Percentiles rank a stretch among this genome's conserved stretches.
Evolutionary conservation across 176 grass and related monocot genomes (phyloP).

Genomic region (Cenchrus americanus): DNA sequence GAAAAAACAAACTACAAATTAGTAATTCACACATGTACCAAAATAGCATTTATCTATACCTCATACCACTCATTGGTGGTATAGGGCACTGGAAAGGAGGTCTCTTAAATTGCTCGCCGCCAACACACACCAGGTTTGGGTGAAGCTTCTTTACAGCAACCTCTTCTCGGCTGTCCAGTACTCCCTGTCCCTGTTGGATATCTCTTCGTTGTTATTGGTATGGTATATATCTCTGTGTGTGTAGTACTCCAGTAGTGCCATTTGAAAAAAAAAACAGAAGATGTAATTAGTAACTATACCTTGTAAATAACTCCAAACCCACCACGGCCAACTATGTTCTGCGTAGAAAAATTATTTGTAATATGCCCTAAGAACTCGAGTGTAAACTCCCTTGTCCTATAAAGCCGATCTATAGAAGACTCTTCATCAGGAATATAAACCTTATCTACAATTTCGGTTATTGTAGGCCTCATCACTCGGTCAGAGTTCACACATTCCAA

Average conservation of each 20-base stretch:
- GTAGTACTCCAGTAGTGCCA: background rate
- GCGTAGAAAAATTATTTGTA: background rate
- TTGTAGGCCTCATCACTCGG: background rate
- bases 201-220: background rate
- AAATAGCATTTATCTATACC: too few relatives aligned
- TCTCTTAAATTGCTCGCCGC: background rate
- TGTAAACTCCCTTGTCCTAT: background rate
- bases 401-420: background rate
- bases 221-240: too few relatives aligned
- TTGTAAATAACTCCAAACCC: background rate
- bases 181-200: constrained; percentile 3
- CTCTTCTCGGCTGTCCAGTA: constrained; percentile 9
- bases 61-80: too few relatives aligned
- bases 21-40: too few relatives aligned
- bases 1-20: too few relatives aligned
- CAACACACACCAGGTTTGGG: background rate
- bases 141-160: background rate
- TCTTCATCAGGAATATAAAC: background rate
- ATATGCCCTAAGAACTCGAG: background rate
- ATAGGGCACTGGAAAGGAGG: too few relatives aligned
- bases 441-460: background rate
- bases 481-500: constrained; percentile 1
- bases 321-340: background rate
- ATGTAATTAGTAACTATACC: background rate
- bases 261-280: background rate